Evolutionary conservation across 441 rosid species (phyloP).

Genomic region (Pelargonium myrrhifolium): DNA sequence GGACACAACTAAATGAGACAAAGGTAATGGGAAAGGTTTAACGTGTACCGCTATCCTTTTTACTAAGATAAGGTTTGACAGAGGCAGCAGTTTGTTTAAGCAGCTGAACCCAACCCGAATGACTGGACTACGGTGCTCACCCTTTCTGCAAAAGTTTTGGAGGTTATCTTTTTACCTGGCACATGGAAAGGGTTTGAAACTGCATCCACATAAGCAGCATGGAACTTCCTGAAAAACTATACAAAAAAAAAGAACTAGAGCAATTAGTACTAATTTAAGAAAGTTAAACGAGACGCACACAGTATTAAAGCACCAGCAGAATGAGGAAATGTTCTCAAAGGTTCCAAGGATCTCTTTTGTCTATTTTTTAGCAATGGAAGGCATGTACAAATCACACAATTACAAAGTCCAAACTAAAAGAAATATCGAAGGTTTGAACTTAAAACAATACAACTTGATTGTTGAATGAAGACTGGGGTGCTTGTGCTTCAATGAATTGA

Average conservation of each 20-base stretch:
- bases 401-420: no score
- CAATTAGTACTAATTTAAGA: neutral
- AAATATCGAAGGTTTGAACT: no score
- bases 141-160: conserved; percentile 66
- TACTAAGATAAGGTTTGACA: no score
- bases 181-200: conserved; percentile 92
- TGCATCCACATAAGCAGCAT: conserved; percentile 86
- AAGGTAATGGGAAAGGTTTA: no score
- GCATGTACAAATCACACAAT: neutral
- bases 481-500: no score
- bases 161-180: conserved; percentile 87
- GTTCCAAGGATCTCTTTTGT: neutral
- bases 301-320: neutral
- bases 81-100: neutral
- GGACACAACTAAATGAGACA: no score
- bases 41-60: no score
- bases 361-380: neutral
- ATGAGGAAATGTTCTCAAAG: neutral
- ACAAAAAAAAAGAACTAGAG: neutral
- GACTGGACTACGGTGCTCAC: conserved; percentile 81
- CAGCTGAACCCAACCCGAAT: conserved; percentile 59
- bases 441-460: no score
- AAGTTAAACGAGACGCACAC: neutral
- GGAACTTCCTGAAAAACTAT: conserved; percentile 81
- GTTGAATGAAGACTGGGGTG: no score